These are phyloP conservation scores for Fraxinus quadrangulata DNA, from an alignment of 257 asterid species.

Conservation along the genomic window DNA sequence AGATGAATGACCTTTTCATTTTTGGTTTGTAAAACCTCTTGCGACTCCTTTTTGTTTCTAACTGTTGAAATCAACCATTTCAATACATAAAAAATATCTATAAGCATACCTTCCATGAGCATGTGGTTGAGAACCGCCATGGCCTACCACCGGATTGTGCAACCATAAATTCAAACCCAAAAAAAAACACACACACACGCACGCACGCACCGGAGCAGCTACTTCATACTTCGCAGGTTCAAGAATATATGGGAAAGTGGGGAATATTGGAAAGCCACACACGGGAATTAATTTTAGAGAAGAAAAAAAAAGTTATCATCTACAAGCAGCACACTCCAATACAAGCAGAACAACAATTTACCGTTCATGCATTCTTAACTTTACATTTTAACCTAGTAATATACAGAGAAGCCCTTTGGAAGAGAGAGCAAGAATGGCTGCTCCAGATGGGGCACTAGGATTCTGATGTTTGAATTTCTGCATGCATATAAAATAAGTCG, in stretches of 20 bases:
- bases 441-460: constrained; percentile 10
- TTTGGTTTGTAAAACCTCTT: too few relatives aligned
- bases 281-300: not conserved
- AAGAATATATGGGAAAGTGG: not conserved
- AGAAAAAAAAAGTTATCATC: not conserved
- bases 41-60: too few relatives aligned
- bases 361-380: constrained; percentile 16
- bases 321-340: constrained; percentile 2
- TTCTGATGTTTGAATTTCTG: constrained; percentile 33
- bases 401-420: constrained; percentile 10
- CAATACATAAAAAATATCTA: too few relatives aligned
- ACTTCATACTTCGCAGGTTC: not conserved
- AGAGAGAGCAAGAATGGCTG: not conserved
- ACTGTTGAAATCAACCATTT: too few relatives aligned
- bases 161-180: too few relatives aligned
- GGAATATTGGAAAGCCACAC: not conserved
- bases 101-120: too few relatives aligned
- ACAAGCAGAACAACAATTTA: constrained; percentile 8
- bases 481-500: not conserved
- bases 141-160: too few relatives aligned
- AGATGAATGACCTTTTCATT: too few relatives aligned
- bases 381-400: constrained; percentile 11
- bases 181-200: too few relatives aligned
- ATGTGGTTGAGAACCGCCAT: too few relatives aligned
- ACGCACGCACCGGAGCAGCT: not conserved